These are phyloP conservation scores for Amylocarpus encephaloides DNA, from an alignment of 2,329 filamentous ascomycete species.

Conservation along the genomic window DNA sequence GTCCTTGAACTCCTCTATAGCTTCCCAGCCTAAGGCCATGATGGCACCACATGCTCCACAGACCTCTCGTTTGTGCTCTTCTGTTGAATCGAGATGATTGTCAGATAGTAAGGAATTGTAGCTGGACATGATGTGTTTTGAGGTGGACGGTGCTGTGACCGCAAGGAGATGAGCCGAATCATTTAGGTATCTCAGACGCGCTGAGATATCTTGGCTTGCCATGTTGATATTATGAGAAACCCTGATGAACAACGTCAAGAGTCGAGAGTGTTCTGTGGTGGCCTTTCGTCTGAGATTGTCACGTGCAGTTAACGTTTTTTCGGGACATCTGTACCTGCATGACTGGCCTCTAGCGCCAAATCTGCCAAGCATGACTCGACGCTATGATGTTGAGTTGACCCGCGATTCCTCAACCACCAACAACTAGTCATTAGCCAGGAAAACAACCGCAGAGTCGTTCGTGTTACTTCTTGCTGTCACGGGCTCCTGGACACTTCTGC, in stretches of 20 bases:
- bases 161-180: constrained; percentile 54
- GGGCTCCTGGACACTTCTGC: constrained; percentile 13
- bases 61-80: constrained; percentile 46
- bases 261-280: too few species aligned
- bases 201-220: constrained; percentile 24
- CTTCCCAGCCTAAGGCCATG: constrained; percentile 43
- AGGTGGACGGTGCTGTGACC: constrained; percentile 46
- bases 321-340: background rate
- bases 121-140: constrained; percentile 52
- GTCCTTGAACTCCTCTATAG: constrained; percentile 12
- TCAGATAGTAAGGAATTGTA: constrained; percentile 45
- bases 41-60: constrained; percentile 58
- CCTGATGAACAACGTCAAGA: background rate
- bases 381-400: constrained; percentile 14
- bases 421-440: too few species aligned
- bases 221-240: constrained; percentile 10
- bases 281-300: too few species aligned
- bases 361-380: background rate
- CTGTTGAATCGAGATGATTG: constrained; percentile 39
- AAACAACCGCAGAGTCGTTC: background rate
- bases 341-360: background rate
- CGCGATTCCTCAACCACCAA: too few species aligned
- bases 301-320: too few species aligned
- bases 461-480: background rate
- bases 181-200: constrained; percentile 38